Percentiles rank a stretch among this genome's conserved stretches.
phyloP scores from a whole-genome alignment of 176 grass and related monocot genomes.

The Puccinellia tenuiflora region DNA sequence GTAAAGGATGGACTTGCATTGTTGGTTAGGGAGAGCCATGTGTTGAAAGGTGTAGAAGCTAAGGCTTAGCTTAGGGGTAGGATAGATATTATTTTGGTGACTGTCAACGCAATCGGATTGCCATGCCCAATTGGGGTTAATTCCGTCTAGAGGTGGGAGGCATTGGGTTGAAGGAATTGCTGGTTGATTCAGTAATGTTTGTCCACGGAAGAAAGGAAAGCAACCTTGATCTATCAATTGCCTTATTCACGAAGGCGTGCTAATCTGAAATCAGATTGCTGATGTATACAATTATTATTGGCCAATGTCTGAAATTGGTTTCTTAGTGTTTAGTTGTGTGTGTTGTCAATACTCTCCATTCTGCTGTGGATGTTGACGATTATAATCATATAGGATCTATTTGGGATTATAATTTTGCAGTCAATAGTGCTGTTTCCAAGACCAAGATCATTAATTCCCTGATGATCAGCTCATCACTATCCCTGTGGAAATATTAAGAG shows the following conservation, averaged over 20 bases:
- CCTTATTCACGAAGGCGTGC: background rate
- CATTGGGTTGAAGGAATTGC: slow-evolving; percentile 1
- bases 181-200: background rate
- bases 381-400: background rate
- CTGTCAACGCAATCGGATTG: background rate
- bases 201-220: background rate
- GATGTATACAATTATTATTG: slow-evolving; percentile 12
- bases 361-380: background rate
- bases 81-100: background rate
- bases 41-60: slow-evolving; percentile 57
- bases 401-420: background rate
- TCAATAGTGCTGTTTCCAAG: background rate
- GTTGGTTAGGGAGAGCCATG: slow-evolving; percentile 64
- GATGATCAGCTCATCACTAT: background rate
- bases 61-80: slow-evolving; percentile 46
- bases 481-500: background rate
- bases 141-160: background rate
- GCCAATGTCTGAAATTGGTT: background rate
- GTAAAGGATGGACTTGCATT: slow-evolving; percentile 59
- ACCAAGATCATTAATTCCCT: background rate
- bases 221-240: background rate
- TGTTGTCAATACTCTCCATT: background rate
- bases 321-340: background rate
- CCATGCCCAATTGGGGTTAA: background rate
- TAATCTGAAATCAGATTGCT: background rate